phyloP scores from a whole-genome alignment of 805 yeast species.

The Osmozyma mogii region DNA sequence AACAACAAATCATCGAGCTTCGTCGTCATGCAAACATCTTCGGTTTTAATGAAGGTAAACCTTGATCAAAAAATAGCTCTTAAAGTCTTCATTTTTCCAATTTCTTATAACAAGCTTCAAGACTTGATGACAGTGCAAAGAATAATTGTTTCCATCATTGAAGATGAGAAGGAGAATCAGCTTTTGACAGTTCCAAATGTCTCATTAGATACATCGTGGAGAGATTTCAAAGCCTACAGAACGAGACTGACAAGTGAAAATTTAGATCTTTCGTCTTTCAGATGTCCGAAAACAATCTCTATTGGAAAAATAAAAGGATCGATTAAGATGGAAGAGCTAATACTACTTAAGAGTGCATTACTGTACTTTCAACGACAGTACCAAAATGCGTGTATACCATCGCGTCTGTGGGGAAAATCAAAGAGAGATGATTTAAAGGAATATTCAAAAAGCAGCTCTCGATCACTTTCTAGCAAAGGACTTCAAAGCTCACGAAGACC shows the following conservation, averaged over 20 bases:
- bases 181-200: constrained; percentile 20
- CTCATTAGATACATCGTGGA: constrained; percentile 15
- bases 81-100: constrained; percentile 31
- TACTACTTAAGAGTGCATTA: constrained; percentile 6
- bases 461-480: too few species aligned
- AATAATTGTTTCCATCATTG: constrained; percentile 8
- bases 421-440: too few species aligned
- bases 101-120: constrained; percentile 32
- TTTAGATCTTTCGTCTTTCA: constrained; percentile 15
- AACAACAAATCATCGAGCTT: too few species aligned
- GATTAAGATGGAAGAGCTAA: constrained; percentile 7
- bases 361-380: constrained; percentile 1
- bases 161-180: constrained; percentile 5
- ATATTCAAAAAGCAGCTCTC: too few species aligned
- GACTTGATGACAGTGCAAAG: constrained; percentile 27
- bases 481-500: too few species aligned
- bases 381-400: background rate
- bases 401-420: too few species aligned
- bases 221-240: constrained; percentile 18
- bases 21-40: constrained; percentile 33
- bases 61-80: constrained; percentile 14
- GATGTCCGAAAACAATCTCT: constrained; percentile 10
- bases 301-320: constrained; percentile 10
- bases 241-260: constrained; percentile 6
- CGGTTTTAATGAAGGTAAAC: constrained; percentile 18